Evolutionary conservation across 176 grass and related monocot species (phyloP).

Genomic region (Olyra latifolia): DNA sequence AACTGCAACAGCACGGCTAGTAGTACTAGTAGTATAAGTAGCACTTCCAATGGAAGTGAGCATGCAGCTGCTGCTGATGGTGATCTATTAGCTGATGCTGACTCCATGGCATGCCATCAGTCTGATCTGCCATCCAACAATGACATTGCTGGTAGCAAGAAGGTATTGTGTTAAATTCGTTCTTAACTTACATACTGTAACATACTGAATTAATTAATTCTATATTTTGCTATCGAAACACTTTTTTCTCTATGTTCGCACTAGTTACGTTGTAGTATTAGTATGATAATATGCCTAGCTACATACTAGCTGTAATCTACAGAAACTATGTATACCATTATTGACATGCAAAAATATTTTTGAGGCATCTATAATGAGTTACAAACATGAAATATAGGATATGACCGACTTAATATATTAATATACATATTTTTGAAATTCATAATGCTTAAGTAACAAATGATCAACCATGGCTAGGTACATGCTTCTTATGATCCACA

Average conservation of each 20-base stretch:
- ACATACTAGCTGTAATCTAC: slow-evolving; percentile 3
- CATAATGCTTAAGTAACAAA: slow-evolving; percentile 2
- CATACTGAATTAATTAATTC: neutral
- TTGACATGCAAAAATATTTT: neutral
- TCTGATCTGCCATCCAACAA: slow-evolving; percentile 57
- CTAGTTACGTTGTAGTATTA: neutral
- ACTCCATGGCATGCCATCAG: slow-evolving; percentile 71
- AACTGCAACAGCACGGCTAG: slow-evolving; percentile 65
- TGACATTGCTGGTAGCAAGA: slow-evolving; percentile 56
- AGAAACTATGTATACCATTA: neutral
- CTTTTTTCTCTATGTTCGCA: slow-evolving; percentile 4
- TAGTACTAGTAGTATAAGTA: slow-evolving; percentile 91
- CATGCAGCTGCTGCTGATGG: slow-evolving; percentile 60
- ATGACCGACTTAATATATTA: neutral
- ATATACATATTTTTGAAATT: slow-evolving; percentile 5
- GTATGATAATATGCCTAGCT: neutral
- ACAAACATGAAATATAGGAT: slow-evolving; percentile 14
- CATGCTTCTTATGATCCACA: no score
- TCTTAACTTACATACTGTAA: slow-evolving; percentile 14
- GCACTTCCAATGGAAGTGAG: slow-evolving; percentile 75
- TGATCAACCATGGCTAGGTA: no score
- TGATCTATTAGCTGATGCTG: slow-evolving; percentile 92
- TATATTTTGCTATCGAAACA: slow-evolving; percentile 6
- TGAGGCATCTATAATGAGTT: neutral
- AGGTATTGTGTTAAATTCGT: slow-evolving; percentile 40